A percentile compares a stretch with the other conserved stretches of the same genome.
These are phyloP conservation scores for Oryza brachyantha DNA, from an alignment of 176 grass and related monocot species.

Conservation along the genomic window DNA sequence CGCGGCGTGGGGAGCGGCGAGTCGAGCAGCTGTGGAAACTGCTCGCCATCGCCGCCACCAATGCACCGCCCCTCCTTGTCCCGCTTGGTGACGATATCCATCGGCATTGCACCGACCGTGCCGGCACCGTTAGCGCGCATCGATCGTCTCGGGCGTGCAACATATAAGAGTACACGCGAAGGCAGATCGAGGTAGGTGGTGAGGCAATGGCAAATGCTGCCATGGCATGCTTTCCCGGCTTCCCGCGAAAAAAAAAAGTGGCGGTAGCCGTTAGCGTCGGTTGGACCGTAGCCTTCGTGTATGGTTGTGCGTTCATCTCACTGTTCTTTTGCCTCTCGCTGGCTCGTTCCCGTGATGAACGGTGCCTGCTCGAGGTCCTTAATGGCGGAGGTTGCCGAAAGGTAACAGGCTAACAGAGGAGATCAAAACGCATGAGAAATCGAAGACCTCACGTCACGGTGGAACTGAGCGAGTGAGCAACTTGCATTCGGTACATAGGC, in stretches of 20 bases:
- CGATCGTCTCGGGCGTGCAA: neutral
- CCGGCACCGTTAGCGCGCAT: neutral
- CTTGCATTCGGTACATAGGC: neutral
- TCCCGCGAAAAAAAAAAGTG: slow-evolving; percentile 32
- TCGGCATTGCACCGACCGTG: slow-evolving; percentile 13
- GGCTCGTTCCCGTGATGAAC: slow-evolving; percentile 45
- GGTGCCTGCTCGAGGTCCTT: slow-evolving; percentile 36
- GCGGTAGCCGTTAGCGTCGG: neutral
- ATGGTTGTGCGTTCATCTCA: slow-evolving; percentile 20
- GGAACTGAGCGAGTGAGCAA: no score
- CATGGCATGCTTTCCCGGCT: slow-evolving; percentile 23
- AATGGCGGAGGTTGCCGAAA: slow-evolving; percentile 55
- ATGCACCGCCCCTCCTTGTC: slow-evolving; percentile 25
- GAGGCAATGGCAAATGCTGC: no score
- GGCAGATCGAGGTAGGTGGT: slow-evolving; percentile 12
- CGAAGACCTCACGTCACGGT: no score
- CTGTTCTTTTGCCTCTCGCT: neutral
- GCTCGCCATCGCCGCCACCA: slow-evolving; percentile 1
- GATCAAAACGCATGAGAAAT: neutral
- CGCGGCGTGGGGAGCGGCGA: slow-evolving; percentile 74
- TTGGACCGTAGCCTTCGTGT: slow-evolving; percentile 42
- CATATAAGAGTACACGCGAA: slow-evolving; percentile 42
- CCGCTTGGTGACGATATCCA: slow-evolving; percentile 48
- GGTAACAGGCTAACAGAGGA: no score
- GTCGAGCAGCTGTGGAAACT: slow-evolving; percentile 54